Base-by-base conservation (phyloP, 345 rosid species). In the Iberis pinnata region DNA sequence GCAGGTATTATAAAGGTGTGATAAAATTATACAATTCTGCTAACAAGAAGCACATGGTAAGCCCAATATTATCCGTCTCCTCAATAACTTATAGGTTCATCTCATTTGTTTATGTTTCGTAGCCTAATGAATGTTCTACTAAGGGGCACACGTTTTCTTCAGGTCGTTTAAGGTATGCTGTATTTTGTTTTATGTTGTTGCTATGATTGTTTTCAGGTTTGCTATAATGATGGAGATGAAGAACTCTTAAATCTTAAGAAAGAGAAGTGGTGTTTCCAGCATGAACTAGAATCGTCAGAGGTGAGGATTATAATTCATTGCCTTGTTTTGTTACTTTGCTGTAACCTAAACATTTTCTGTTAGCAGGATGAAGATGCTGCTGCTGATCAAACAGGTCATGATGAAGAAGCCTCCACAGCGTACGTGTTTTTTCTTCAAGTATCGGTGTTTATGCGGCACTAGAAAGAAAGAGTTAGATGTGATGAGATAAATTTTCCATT, bases 31-130 rank as follows among this genome's bases (percentile, higher is more conserved):
- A 70, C 63, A 80, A 83, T 65, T 18, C 81, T 36, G 48, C 43
- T 44, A 86, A 73, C 58, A 84, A 78, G 79, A 86, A 20, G 80
- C 99, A 93, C 68, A 68, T 53, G 95, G 99, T 93, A 70, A 75
- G 19, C 22, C 26, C n/a, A n/a, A n/a, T n/a, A n/a, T n/a, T n/a
- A n/a, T n/a, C n/a, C n/a, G n/a, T n/a, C n/a, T n/a, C n/a, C n/a
- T n/a, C n/a, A 54, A 17, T 32, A 32, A 22, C n/a, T n/a, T 16
- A 58, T 32, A 13, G 50, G 29, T 17, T 56, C 45, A 18, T 42
- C 29, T 62, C 40, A 46, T 25, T 54, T 24, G 44, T 44, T 51
- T 2, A 20, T n/a, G 45, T 65, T 49, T n/a, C 33, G 13, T 35
- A 42, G 50, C 25, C 42, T 54, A 17, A 39, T 16, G 48, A n/a